Evolutionary conservation across 176 grass and related monocot species (phyloP).

Genomic region (Pontederia paniculata): DNA sequence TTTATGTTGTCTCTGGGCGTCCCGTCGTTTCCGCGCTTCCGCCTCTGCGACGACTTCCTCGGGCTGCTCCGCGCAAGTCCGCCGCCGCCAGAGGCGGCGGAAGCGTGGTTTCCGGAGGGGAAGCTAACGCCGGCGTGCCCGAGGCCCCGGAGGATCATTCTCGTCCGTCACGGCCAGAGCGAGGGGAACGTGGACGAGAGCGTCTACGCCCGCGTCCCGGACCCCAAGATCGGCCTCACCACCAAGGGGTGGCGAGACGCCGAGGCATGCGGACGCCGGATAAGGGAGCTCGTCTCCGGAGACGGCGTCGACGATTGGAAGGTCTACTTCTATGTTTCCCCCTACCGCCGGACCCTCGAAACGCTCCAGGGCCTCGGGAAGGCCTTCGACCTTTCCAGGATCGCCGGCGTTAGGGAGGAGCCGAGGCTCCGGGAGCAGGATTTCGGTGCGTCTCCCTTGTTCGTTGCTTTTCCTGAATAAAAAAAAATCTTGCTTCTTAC

Average conservation of each 20-base stretch:
- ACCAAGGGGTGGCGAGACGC: constrained; percentile 35
- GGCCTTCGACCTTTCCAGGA: constrained; percentile 43
- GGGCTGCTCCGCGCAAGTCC: constrained; percentile 14
- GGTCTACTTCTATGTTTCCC: constrained; percentile 84
- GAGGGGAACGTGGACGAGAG: constrained; percentile 79
- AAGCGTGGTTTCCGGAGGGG: constrained; percentile 21
- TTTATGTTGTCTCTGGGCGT: too few species aligned
- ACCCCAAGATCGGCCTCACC: constrained; percentile 69
- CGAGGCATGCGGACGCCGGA: constrained; percentile 40
- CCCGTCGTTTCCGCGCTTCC: constrained; percentile 6
- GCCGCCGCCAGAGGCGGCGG: neutral
- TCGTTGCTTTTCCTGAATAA: too few species aligned
- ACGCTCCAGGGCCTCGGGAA: constrained; percentile 46
- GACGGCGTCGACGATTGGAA: constrained; percentile 35
- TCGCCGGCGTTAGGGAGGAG: constrained; percentile 74
- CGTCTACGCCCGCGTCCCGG: constrained; percentile 58
- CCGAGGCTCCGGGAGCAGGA: constrained; percentile 78
- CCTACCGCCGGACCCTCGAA: constrained; percentile 57
- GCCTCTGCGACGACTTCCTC: constrained; percentile 64
- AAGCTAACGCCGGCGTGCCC: constrained; percentile 3
- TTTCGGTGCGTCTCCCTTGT: constrained; percentile 29
- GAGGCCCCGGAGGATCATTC: constrained; percentile 50
- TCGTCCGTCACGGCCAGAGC: constrained; percentile 78
- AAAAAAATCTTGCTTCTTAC: too few species aligned
- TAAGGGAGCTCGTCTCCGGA: constrained; percentile 24